Conservation (phyloP, 192 early-diverging fungal genomes). For the Entomortierella parvispora region DNA sequence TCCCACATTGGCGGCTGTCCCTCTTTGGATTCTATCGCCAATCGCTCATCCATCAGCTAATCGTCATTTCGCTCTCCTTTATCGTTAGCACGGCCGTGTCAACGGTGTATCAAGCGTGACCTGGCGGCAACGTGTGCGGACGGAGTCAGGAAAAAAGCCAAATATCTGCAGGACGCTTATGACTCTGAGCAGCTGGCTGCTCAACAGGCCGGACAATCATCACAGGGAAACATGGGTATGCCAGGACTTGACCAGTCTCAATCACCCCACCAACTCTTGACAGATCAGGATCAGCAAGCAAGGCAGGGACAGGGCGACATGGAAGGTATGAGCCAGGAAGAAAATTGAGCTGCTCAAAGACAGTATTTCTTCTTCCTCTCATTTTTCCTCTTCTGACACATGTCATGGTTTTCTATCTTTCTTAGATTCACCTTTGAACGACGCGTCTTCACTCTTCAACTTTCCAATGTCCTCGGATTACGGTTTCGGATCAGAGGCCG, state of each 20-base stretch:
- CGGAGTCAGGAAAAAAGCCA: conserved; percentile 89
- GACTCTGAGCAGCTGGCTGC: conserved; percentile 51
- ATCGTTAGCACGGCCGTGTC: conserved; percentile 80
- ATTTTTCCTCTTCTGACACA: no score
- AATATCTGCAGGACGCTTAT: conserved; percentile 83
- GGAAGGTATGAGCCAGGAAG: conserved; percentile 11
- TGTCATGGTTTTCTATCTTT: background rate
- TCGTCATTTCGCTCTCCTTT: conserved; percentile 10
- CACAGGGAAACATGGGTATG: conserved; percentile 10
- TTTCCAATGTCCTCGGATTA: conserved; percentile 56
- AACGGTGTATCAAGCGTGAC: conserved; percentile 86
- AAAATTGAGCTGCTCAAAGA: background rate
- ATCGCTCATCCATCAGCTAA: no score
- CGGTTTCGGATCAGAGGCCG: conserved; percentile 88
- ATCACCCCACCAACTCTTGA: background rate
- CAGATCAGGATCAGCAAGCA: conserved; percentile 33
- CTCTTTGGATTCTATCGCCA: background rate
- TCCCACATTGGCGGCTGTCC: background rate
- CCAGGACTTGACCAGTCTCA: conserved; percentile 7
- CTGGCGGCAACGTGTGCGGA: conserved; percentile 81
- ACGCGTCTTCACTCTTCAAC: conserved; percentile 32
- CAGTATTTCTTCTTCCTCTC: background rate
- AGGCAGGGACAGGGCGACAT: conserved; percentile 22
- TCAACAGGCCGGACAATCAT: conserved; percentile 20
- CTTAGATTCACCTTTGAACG: conserved; percentile 26